Evolutionary conservation across 768 basidiomycete species (phyloP), one percentile per base, ranked within the genome.

Genomic region (Mycena venus): DNA sequence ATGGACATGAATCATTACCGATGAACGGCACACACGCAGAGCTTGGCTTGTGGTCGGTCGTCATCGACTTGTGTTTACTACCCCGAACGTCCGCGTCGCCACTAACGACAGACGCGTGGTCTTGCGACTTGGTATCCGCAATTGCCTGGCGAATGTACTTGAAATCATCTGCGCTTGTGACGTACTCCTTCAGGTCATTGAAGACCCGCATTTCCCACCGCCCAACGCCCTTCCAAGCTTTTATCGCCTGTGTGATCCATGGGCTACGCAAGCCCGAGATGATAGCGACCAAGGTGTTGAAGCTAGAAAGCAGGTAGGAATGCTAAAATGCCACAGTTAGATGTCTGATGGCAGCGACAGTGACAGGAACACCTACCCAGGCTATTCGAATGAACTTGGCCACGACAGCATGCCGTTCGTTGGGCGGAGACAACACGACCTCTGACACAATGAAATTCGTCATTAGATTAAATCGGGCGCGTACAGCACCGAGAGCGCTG

Each of bases 331-430:
- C 17, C 21, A 7, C 34, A 12, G 36, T 72, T 19, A 71, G 60
- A 47, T 21, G 69, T 68, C 15, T 76, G 56, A 38, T 73, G 42
- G 21, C 17, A 65, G 44, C 64, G 14, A 53, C 42, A 21, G 42
- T 44, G 74, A 56, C 6, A 38, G 6, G 49, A 40, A 38, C 29
- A 85, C 93, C 80, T 77, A 96, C 96, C 88, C 92, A 96, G 44
- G 96, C 96, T 68, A 98, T 85, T 49, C 95, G 91, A 73, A 97
- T 92, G 80, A 98, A 93, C 84, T 96, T 97, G 70, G 85, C 86
- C 60, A 95, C 90, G 23, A 98, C 84, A 58, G 87, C 74, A 40
- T 87, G 88, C 23, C 96, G 89, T 65, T 95, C 91, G 65, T 82
- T 82, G 7, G 92, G 92, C 11, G 88, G 88, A 1, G 96, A 94